A percentile compares a stretch with the other conserved stretches of the same genome.
Evolutionary conservation across 2,329 filamentous ascomycete genomes (phyloP).

Genomic region (Acrodontium crateriforme): DNA sequence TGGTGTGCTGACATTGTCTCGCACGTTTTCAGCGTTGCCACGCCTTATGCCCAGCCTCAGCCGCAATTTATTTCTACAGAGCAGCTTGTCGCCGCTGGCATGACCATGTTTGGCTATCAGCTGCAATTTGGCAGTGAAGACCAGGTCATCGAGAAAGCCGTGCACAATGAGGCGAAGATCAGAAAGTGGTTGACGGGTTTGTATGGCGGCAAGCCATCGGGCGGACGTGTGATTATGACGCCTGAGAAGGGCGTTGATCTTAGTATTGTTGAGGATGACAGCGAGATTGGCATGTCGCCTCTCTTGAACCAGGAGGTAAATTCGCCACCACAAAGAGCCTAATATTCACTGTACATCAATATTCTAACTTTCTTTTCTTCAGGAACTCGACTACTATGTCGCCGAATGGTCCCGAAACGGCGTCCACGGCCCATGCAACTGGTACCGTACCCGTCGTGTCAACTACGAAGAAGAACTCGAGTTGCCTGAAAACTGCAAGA

Average conservation of each 20-base stretch:
- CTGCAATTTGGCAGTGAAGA: constrained; percentile 48
- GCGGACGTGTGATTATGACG: constrained; percentile 45
- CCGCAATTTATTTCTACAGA: constrained; percentile 43
- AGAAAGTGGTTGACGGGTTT: constrained; percentile 56
- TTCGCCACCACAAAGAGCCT: background rate
- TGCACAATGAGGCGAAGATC: constrained; percentile 39
- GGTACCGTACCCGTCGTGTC: constrained; percentile 56
- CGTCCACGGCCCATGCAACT: constrained; percentile 55
- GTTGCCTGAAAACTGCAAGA: constrained; percentile 8
- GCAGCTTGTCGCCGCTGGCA: constrained; percentile 39
- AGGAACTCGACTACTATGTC: constrained; percentile 65
- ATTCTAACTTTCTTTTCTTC: too few relatives aligned
- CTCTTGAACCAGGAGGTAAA: constrained; percentile 48
- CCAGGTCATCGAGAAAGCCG: constrained; percentile 40
- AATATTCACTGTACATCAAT: too few relatives aligned
- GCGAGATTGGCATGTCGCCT: constrained; percentile 38
- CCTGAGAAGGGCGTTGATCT: constrained; percentile 49
- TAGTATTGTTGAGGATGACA: constrained; percentile 39
- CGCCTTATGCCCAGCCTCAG: constrained; percentile 50
- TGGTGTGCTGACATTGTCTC: constrained; percentile 60
- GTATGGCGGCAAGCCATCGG: constrained; percentile 50
- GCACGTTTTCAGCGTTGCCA: constrained; percentile 68
- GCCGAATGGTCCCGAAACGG: constrained; percentile 57
- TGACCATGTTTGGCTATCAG: constrained; percentile 73
- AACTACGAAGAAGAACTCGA: constrained; percentile 64